Conservation (phyloP, 2,329 filamentous ascomycete genomes). For the Aspergillus texensis region DNA sequence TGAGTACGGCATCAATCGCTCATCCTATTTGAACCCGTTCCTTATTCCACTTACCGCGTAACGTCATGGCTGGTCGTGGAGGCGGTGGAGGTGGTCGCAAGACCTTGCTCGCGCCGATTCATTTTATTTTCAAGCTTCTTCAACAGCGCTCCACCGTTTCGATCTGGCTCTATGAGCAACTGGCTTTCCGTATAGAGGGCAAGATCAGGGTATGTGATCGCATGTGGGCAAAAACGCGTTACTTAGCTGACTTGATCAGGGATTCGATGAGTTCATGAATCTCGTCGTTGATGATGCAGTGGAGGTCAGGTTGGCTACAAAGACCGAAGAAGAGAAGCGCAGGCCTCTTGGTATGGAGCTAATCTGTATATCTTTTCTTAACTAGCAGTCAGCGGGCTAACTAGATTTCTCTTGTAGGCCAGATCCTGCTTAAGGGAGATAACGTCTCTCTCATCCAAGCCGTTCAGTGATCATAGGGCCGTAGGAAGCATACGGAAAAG, state of each 20-base stretch:
- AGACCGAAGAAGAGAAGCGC: constrained; percentile 77
- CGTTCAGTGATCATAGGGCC: constrained; percentile 34
- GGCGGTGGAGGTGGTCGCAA: constrained; percentile 61
- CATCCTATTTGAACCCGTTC: neutral
- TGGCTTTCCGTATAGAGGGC: constrained; percentile 90
- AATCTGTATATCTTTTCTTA: neutral
- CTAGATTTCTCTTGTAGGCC: constrained; percentile 54
- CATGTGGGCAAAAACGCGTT: constrained; percentile 2
- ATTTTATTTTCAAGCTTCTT: constrained; percentile 92
- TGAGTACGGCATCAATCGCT: neutral
- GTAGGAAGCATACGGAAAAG: constrained; percentile 7
- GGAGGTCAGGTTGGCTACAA: constrained; percentile 83
- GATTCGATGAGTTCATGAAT: constrained; percentile 99
- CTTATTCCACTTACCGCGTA: constrained; percentile 13
- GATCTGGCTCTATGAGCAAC: constrained; percentile 97
- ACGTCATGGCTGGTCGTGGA: constrained; percentile 56
- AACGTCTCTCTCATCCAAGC: constrained; percentile 80
- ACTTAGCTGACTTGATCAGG: constrained; percentile 55
- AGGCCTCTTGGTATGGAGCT: constrained; percentile 71
- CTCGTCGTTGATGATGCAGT: constrained; percentile 93
- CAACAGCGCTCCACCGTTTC: constrained; percentile 81
- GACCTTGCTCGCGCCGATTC: constrained; percentile 75
- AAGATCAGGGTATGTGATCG: constrained; percentile 77
- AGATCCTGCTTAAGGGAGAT: constrained; percentile 85
- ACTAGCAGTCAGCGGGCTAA: neutral